Conservation (phyloP, 2,329 filamentous ascomycete species). For the Biscogniauxia sp. region DNA sequence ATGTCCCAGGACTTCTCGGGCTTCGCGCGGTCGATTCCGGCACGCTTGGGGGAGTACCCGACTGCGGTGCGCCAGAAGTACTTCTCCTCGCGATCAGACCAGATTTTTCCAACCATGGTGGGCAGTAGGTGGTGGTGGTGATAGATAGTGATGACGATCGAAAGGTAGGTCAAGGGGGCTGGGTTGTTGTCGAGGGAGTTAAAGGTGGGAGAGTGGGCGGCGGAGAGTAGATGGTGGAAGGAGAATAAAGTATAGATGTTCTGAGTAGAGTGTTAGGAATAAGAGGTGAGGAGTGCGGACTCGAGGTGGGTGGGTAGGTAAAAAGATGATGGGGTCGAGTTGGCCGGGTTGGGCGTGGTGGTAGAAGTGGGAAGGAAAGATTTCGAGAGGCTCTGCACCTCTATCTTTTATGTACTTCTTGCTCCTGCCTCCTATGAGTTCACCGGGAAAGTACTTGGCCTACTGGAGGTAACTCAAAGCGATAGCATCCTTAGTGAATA, state of each 20-base stretch:
- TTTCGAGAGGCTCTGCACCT: not conserved
- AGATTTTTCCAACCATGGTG: slow-evolving; percentile 48
- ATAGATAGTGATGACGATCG: no score
- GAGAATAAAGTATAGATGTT: not conserved
- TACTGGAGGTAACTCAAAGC: not conserved
- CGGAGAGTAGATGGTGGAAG: no score
- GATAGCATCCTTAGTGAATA: not conserved
- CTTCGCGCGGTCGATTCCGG: slow-evolving; percentile 26
- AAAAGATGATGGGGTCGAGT: not conserved
- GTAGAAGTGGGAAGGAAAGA: not conserved
- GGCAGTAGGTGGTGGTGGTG: not conserved
- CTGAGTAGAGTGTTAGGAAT: not conserved
- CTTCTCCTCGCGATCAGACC: slow-evolving; percentile 47
- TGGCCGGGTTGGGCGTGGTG: not conserved
- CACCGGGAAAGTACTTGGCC: not conserved
- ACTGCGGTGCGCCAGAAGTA: slow-evolving; percentile 47
- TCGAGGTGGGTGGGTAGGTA: not conserved
- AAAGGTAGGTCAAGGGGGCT: not conserved
- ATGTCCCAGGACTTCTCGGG: slow-evolving; percentile 35
- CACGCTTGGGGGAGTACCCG: slow-evolving; percentile 36
- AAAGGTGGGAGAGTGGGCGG: no score
- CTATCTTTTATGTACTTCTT: not conserved
- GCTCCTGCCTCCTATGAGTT: not conserved
- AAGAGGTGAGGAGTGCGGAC: not conserved
- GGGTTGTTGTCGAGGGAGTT: not conserved